Evolutionary conservation across 192 early-diverging fungal genomes (phyloP), one percentile per base, ranked within the genome.

Genomic region (Podila horticola): DNA sequence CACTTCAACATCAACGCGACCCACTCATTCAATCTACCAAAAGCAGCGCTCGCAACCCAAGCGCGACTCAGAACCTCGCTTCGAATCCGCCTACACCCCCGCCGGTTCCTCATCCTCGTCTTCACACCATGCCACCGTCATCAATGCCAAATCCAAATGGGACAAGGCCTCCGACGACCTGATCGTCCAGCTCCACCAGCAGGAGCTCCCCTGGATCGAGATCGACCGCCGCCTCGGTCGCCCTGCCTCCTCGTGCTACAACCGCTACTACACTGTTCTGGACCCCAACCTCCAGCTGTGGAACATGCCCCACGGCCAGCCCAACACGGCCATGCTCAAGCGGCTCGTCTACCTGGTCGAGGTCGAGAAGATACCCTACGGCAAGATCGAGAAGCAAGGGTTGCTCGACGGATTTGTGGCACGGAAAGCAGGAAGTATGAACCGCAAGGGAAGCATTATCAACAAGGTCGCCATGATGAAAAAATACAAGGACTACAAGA

Each of bases 261-360:
- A 63, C n/a, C 76, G 76, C 22, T 81, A 68, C 48, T 62, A 72
- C 45, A 69, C 71, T 9, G 36, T 41, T 0, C 58, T 81, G 30
- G 71, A 81, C 28, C 76, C 76, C 2, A 55, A 68, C 24, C 61
- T 81, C 17, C n/a, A 65, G 50, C 24, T 61, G 5, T 81, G 76
- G 76, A 50, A 10, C n/a, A 48, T 81, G 7, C 55, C 71, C 1
- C 59, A 73, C 33, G 76, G 76, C 30, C 58, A 64, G 15, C 65
- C 38, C 0, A 71, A 81, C 59, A 9, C 15, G 0, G 60, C 38
- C 1, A 49, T 81, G 62, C 15, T 72, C 8, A 49, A 66, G 41
- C 64, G 70, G 5, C 45, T 81, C 29, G 31, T 64, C 3, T 81
- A 81, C 49, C 38, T 81, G 26, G 61, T 63, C 0, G 76, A 81